Conservation (phyloP, 345 rosid species). For the Citrus inodora region DNA sequence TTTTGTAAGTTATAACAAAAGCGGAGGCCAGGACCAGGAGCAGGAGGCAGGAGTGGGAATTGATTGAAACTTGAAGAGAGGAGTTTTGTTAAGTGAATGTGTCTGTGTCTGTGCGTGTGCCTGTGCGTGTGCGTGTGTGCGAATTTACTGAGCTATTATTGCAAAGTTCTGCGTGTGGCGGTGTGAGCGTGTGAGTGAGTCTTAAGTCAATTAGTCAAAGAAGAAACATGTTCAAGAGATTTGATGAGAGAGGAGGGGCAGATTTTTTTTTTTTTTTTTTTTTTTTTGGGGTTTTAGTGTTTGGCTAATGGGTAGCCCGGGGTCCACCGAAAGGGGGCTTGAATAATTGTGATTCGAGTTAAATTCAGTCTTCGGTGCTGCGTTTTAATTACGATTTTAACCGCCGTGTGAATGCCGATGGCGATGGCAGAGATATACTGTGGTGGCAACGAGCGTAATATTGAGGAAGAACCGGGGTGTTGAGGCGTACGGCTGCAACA, state of each 20-base stretch:
- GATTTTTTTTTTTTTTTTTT: neutral
- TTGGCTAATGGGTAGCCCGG: constrained; percentile 21
- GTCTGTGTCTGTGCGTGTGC: too few species aligned
- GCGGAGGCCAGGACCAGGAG: neutral
- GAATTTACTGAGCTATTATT: neutral
- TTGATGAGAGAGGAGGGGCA: neutral
- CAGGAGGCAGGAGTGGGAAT: too few species aligned
- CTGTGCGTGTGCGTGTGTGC: neutral
- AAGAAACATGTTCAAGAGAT: constrained; percentile 8
- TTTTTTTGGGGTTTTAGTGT: constrained; percentile 23
- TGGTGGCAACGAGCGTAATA: constrained; percentile 8
- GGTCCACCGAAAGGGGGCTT: neutral
- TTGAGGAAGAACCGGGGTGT: constrained; percentile 17
- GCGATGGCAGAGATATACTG: neutral
- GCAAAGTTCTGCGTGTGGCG: neutral
- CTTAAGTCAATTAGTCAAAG: constrained; percentile 48
- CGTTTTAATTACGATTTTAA: neutral
- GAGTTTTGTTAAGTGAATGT: too few species aligned
- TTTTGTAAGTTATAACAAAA: neutral
- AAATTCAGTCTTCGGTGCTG: neutral
- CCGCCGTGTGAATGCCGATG: neutral
- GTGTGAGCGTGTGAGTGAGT: constrained; percentile 14
- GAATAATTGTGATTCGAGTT: constrained; percentile 22
- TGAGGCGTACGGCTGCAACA: constrained; percentile 10
- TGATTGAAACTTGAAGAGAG: too few species aligned